Percentiles rank a stretch among this genome's conserved stretches.
Evolutionary conservation across 129 eudicot genomes (phyloP).

Genomic region (Lactuca sativa): DNA sequence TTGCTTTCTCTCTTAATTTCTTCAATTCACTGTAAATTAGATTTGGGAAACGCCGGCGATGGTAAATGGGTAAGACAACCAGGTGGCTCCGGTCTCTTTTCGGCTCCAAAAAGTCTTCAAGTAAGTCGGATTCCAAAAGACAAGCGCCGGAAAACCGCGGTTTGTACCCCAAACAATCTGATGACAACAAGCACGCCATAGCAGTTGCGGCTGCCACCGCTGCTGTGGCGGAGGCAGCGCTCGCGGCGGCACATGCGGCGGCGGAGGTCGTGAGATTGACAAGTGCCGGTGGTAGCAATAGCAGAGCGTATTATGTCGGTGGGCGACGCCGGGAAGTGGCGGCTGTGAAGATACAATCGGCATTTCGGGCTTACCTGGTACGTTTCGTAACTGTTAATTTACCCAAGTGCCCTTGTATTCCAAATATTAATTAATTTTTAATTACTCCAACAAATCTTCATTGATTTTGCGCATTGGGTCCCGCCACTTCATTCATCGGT

Average conservation of each 20-base stretch:
- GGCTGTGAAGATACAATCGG: conserved; percentile 88
- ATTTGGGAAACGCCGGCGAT: conserved; percentile 17
- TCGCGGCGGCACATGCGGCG: conserved; percentile 96
- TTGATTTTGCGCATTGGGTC: conserved; percentile 28
- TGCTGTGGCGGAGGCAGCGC: conserved; percentile 95
- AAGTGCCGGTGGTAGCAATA: conserved; percentile 40
- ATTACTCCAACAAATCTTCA: conserved; percentile 17
- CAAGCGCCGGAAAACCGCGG: conserved; percentile 17
- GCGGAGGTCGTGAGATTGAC: conserved; percentile 93
- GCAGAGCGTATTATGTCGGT: conserved; percentile 33
- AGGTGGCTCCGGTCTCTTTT: conserved; percentile 63
- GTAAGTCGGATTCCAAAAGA: conserved; percentile 5
- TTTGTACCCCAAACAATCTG: conserved; percentile 25
- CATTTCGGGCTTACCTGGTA: conserved; percentile 91
- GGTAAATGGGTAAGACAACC: conserved; percentile 60
- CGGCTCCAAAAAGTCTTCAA: conserved; percentile 38
- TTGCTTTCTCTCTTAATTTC: not conserved
- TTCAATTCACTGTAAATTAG: not conserved
- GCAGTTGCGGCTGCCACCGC: conserved; percentile 99
- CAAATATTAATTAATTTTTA: not conserved
- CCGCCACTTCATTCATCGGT: conserved; percentile 37
- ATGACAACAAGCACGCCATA: conserved; percentile 83
- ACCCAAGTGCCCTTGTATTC: conserved; percentile 11
- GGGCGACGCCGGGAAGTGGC: conserved; percentile 50
- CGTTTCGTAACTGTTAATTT: conserved; percentile 15